phyloP scores from a whole-genome alignment of 1,139 yeast genomes.

The Ogataea hybrid region DNA sequence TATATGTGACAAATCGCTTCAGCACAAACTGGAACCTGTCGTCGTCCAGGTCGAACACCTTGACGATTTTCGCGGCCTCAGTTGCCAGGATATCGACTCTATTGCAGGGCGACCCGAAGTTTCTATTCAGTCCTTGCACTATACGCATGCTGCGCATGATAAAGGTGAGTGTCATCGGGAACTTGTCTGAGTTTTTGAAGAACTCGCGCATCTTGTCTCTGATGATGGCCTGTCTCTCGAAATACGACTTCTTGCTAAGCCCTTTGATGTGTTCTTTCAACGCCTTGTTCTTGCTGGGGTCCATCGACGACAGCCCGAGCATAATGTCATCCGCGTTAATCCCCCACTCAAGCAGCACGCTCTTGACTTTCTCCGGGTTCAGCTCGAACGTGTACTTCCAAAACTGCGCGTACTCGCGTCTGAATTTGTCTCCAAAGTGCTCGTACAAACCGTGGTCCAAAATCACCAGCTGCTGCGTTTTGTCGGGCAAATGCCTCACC shows the following conservation, averaged over 20 bases:
- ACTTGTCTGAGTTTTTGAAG: conserved; percentile 58
- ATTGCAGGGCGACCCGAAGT: conserved; percentile 71
- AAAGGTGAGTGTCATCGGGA: conserved; percentile 66
- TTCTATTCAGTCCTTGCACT: conserved; percentile 66
- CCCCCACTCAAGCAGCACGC: conserved; percentile 64
- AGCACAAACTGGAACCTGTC: conserved; percentile 13
- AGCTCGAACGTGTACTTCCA: conserved; percentile 64
- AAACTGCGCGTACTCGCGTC: conserved; percentile 53
- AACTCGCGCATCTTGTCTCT: conserved; percentile 44
- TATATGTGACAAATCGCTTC: conserved; percentile 18
- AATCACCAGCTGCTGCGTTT: conserved; percentile 58
- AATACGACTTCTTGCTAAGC: conserved; percentile 32
- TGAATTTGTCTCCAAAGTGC: conserved; percentile 48
- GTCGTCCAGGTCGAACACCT: conserved; percentile 11
- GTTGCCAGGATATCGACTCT: conserved; percentile 60
- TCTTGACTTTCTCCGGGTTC: conserved; percentile 46
- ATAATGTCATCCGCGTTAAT: conserved; percentile 64
- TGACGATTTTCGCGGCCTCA: conserved; percentile 42
- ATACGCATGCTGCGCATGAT: conserved; percentile 71
- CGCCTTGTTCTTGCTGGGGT: conserved; percentile 36
- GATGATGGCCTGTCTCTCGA: conserved; percentile 38
- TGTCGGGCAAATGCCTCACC: conserved; percentile 41
- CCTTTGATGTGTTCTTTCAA: conserved; percentile 25
- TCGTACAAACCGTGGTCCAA: conserved; percentile 77
- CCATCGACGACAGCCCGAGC: conserved; percentile 56